Evolutionary conservation across 2,329 filamentous ascomycete species (phyloP).

Genomic region (Apiospora sp.): DNA sequence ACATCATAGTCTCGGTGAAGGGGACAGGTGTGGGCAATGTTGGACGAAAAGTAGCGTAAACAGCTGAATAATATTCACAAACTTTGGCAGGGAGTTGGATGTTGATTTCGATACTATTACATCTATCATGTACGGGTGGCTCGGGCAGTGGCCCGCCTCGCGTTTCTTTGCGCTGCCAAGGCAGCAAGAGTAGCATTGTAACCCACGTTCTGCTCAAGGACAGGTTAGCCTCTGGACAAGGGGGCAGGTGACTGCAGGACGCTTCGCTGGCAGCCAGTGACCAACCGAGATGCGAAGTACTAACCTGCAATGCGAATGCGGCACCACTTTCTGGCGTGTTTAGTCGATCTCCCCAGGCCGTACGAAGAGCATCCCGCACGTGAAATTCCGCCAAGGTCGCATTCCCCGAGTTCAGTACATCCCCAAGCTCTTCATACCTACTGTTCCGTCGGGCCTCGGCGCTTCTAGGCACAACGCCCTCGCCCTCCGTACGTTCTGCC

Average conservation of each 20-base stretch:
- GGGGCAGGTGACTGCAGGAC: not conserved
- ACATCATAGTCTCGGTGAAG: conserved; percentile 90
- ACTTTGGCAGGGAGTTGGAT: conserved; percentile 33
- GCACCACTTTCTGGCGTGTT: conserved; percentile 51
- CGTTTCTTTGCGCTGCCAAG: conserved; percentile 55
- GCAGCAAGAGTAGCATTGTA: conserved; percentile 63
- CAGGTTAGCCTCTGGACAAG: not conserved
- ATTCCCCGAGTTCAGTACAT: conserved; percentile 63
- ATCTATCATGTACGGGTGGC: conserved; percentile 30
- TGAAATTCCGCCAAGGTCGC: conserved; percentile 63
- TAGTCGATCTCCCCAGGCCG: conserved; percentile 53
- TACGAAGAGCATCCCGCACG: conserved; percentile 57
- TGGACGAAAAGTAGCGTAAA: conserved; percentile 81
- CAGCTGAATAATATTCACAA: conserved; percentile 36
- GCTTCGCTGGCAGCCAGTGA: not conserved
- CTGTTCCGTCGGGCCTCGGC: conserved; percentile 29
- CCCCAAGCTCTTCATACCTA: conserved; percentile 42
- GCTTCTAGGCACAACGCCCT: conserved; percentile 37
- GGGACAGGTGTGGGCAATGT: conserved; percentile 94
- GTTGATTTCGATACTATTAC: conserved; percentile 15
- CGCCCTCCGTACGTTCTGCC: conserved; percentile 30
- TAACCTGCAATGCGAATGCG: conserved; percentile 52
- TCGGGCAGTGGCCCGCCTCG: conserved; percentile 41
- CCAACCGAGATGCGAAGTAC: not conserved
- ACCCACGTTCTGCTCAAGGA: conserved; percentile 53